Evolutionary conservation across 2,329 filamentous ascomycete genomes (phyloP).

Genomic region (Leptographium wingfieldii): DNA sequence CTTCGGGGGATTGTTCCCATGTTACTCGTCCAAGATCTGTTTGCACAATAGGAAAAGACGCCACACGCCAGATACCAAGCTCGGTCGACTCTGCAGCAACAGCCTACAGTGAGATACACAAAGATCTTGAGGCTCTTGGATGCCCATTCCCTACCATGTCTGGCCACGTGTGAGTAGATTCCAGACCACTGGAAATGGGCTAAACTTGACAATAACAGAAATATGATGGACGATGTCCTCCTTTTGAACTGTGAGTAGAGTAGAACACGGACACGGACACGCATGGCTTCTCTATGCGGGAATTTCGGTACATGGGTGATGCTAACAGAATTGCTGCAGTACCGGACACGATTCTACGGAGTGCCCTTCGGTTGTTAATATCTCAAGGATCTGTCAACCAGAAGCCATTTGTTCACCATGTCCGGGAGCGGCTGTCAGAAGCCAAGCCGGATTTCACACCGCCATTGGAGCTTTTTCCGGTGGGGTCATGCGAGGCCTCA

Average conservation of each 20-base stretch:
- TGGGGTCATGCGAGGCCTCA: conserved; percentile 3
- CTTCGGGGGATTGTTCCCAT: too few species aligned
- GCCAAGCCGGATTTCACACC: conserved; percentile 12
- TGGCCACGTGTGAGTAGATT: too few species aligned
- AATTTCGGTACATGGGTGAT: not conserved
- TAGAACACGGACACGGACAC: too few species aligned
- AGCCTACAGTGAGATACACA: too few species aligned
- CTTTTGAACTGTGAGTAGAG: conserved; percentile 21
- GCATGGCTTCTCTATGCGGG: too few species aligned
- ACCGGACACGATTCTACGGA: conserved; percentile 20
- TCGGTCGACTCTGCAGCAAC: too few species aligned
- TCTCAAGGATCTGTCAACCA: conserved; percentile 19
- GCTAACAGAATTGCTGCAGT: conserved; percentile 11
- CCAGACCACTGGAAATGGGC: too few species aligned
- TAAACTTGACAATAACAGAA: conserved; percentile 24
- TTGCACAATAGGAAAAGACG: too few species aligned
- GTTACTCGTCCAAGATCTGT: too few species aligned
- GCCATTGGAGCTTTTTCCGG: conserved; percentile 16
- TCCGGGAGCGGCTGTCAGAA: conserved; percentile 18
- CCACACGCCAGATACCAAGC: too few species aligned
- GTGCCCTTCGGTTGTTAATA: conserved; percentile 20
- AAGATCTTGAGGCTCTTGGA: too few species aligned
- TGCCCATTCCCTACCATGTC: too few species aligned
- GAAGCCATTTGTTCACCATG: conserved; percentile 20
- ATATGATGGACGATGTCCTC: conserved; percentile 30